Conservation (phyloP, 2,329 filamentous ascomycete species). For the Aspergillus neoniger region DNA sequence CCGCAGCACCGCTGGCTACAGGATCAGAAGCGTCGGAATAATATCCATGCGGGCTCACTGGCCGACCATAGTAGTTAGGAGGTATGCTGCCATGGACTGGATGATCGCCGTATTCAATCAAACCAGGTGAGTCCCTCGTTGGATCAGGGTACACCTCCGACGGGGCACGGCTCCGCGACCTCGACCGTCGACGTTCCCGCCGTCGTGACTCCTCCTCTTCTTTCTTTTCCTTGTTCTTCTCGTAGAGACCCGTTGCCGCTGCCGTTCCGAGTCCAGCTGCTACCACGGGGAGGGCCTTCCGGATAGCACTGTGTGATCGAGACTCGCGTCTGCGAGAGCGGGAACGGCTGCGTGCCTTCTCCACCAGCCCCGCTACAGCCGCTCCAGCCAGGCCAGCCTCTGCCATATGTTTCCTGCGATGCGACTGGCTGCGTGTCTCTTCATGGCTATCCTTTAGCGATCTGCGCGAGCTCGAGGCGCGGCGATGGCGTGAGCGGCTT, state of each 20-base stretch:
- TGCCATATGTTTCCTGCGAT: slow-evolving; percentile 61
- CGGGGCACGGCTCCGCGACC: slow-evolving; percentile 48
- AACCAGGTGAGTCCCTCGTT: slow-evolving; percentile 47
- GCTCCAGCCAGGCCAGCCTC: slow-evolving; percentile 64
- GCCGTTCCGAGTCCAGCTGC: slow-evolving; percentile 63
- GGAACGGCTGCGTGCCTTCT: slow-evolving; percentile 60
- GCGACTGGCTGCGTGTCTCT: slow-evolving; percentile 42
- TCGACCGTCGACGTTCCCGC: slow-evolving; percentile 45
- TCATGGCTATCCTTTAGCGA: slow-evolving; percentile 23
- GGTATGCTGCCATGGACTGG: slow-evolving; percentile 60
- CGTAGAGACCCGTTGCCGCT: slow-evolving; percentile 63
- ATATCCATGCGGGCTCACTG: slow-evolving; percentile 40
- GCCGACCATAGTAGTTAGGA: slow-evolving; percentile 50
- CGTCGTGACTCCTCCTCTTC: slow-evolving; percentile 47
- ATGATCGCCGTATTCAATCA: slow-evolving; percentile 67
- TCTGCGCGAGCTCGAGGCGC: slow-evolving; percentile 34
- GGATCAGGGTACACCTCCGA: slow-evolving; percentile 45
- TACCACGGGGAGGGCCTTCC: slow-evolving; percentile 60
- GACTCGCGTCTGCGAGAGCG: slow-evolving; percentile 52
- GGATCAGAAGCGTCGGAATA: slow-evolving; percentile 47
- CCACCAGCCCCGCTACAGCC: slow-evolving; percentile 62
- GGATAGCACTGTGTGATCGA: slow-evolving; percentile 57
- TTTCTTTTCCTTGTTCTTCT: slow-evolving; percentile 63
- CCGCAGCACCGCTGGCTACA: slow-evolving; percentile 34
- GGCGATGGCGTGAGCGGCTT: slow-evolving; percentile 49